These are phyloP conservation scores for Fusarium odoratissimum DNA, from an alignment of 2,329 filamentous ascomycete genomes.

Conservation along the genomic window DNA sequence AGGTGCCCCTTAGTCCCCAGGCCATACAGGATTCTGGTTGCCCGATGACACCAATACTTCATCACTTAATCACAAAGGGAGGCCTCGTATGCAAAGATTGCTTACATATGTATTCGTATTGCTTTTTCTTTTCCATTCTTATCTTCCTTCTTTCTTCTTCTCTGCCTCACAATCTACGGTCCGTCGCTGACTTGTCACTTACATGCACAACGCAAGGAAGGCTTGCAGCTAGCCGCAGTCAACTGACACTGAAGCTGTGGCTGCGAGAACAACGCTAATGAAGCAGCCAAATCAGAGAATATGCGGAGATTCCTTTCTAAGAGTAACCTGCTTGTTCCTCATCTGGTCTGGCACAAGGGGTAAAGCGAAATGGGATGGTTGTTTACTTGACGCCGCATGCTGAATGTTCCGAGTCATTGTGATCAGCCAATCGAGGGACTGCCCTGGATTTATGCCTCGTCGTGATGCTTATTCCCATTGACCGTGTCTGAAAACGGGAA, in stretches of 20 bases:
- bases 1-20: background rate
- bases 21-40: background rate
- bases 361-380: background rate
- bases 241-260: conserved; percentile 10
- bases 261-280: conserved; percentile 42
- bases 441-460: background rate
- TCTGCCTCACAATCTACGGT: conserved; percentile 16
- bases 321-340: conserved; percentile 4
- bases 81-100: conserved; percentile 13
- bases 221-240: conserved; percentile 25
- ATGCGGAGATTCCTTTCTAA: background rate
- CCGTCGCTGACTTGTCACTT: conserved; percentile 26
- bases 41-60: background rate
- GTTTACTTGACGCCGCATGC: conserved; percentile 3
- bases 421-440: background rate
- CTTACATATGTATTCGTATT: background rate
- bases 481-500: background rate
- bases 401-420: conserved; percentile 1
- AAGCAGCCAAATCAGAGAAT: background rate
- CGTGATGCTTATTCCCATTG: conserved; percentile 10
- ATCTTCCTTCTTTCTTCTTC: conserved; percentile 3
- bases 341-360: background rate
- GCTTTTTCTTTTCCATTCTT: conserved; percentile 1
- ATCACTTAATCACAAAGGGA: background rate
- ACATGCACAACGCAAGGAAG: conserved; percentile 19